Evolutionary conservation across 2,329 filamentous ascomycete species (phyloP), one percentile per base, ranked within the genome.

Genomic region (Exophiala oligosperma): DNA sequence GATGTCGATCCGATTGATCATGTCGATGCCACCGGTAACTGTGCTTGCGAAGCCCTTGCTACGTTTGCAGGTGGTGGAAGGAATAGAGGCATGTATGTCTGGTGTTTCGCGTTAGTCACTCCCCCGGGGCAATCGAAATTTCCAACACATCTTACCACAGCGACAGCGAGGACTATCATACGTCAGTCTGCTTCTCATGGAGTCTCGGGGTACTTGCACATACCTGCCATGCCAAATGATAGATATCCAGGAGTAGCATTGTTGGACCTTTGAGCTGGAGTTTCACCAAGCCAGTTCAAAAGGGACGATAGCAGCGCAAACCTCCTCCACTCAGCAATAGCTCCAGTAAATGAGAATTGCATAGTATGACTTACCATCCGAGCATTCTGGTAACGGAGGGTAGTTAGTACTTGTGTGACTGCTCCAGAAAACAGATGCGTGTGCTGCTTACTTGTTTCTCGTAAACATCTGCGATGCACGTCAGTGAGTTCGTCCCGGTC

Each of bases 161-260:
- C 75, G 49, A 88, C 77, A 40, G 84, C 80, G 81, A 87, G 82
- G 59, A 85, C 84, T 87, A 60, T 60, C 55, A 53, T 28, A 9
- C 40, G 48, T 57, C 53, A 61, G 61, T 38, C 49, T 11, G 28
- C 9, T 26, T 11, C 7, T 9, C 32, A 35, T 35, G 9, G 32
- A 35, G 32, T 35, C 32, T 9, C 11, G 32, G 32, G 9, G 9
- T 35, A 49, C 23, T 35, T 23, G 50, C 55, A 21, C 50, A 14
- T 43, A 82, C 89, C 69, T 21, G 90, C 85, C 89, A 95, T 94
- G 73, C 86, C 82, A 56, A 94, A 85, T 56, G 86, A 86, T 74
- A 94, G 87, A 71, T 85, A 86, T 52, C 80, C 84, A 2, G 92
- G 91, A 4, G 90, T 92, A 47, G 80, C 77, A 26, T 84, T 76